Conservation (phyloP, 192 early-diverging fungal species). For the Coemansia guatemalensis region DNA sequence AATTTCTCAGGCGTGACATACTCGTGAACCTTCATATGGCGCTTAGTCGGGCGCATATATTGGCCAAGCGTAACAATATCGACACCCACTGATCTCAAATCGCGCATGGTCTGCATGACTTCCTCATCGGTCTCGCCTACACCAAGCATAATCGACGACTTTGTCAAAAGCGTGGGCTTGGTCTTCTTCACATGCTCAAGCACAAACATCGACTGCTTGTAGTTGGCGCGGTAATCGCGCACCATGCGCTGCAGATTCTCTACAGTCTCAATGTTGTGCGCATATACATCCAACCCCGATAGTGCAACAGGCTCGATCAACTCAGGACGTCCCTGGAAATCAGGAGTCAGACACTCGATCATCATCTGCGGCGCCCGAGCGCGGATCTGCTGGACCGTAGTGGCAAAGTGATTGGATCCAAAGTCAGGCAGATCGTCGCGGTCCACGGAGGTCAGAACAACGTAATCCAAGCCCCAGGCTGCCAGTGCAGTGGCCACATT, state of each 20-base stretch:
- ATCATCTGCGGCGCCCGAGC: slow-evolving; percentile 85
- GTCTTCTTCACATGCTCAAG: slow-evolving; percentile 83
- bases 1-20: slow-evolving; percentile 93
- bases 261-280: slow-evolving; percentile 98
- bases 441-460: slow-evolving; percentile 97
- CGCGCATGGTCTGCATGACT: slow-evolving; percentile 83
- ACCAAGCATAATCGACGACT: slow-evolving; percentile 98
- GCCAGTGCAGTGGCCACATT: slow-evolving; percentile 91
- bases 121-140: slow-evolving; percentile 95
- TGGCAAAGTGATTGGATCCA: slow-evolving; percentile 90
- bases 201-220: slow-evolving; percentile 87
- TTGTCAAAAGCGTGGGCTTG: slow-evolving; percentile 83
- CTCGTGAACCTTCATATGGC: slow-evolving; percentile 96
- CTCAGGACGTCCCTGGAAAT: slow-evolving; percentile 80
- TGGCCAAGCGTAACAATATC: slow-evolving; percentile 98
- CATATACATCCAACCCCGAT: slow-evolving; percentile 96
- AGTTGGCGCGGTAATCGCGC: slow-evolving; percentile 89
- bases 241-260: slow-evolving; percentile 86
- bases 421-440: slow-evolving; percentile 93
- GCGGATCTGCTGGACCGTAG: slow-evolving; percentile 88
- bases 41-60: slow-evolving; percentile 99
- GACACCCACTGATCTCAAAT: slow-evolving; percentile 75
- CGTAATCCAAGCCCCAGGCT: slow-evolving; percentile 94
- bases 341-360: slow-evolving; percentile 95
- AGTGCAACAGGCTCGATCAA: slow-evolving; percentile 78